A percentile compares a stretch with the other conserved stretches of the same genome.
Evolutionary conservation across 2,329 filamentous ascomycete species (phyloP).

Genomic region (Ambrosiella xylebori): DNA sequence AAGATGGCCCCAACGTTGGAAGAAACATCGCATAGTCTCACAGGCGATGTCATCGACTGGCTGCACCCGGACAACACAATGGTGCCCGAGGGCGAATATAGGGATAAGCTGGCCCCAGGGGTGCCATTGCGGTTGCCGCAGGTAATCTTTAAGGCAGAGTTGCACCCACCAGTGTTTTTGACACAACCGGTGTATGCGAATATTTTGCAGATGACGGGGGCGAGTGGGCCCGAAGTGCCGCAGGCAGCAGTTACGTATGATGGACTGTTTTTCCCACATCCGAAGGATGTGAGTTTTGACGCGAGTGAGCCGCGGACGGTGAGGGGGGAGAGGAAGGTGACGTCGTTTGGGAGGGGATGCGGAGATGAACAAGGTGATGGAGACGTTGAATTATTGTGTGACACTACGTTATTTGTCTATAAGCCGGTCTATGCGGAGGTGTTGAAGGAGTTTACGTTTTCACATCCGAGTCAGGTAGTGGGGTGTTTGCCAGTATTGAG

Average conservation of each 20-base stretch:
- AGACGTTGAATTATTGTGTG: slow-evolving; percentile 13
- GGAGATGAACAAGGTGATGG: not conserved
- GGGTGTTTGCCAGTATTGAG: slow-evolving; percentile 56
- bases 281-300: slow-evolving; percentile 7
- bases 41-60: slow-evolving; percentile 44
- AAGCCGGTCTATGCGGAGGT: slow-evolving; percentile 55
- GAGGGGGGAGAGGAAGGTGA: slow-evolving; percentile 21
- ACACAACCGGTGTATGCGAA: slow-evolving; percentile 46
- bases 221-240: slow-evolving; percentile 29
- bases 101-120: slow-evolving; percentile 31
- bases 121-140: slow-evolving; percentile 41
- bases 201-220: slow-evolving; percentile 29
- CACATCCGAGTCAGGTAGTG: slow-evolving; percentile 60
- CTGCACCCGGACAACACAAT: slow-evolving; percentile 51
- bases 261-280: slow-evolving; percentile 37
- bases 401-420: slow-evolving; percentile 49
- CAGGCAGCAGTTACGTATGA: slow-evolving; percentile 37
- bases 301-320: slow-evolving; percentile 42
- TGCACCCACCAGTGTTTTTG: slow-evolving; percentile 57
- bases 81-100: slow-evolving; percentile 25
- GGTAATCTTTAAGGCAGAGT: slow-evolving; percentile 55
- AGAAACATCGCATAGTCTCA: slow-evolving; percentile 22
- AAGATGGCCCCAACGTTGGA: slow-evolving; percentile 32
- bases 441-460: slow-evolving; percentile 54
- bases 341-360: not conserved